Base-by-base conservation (phyloP, 164 flowering plant species). In the Berberis vulgaris region DNA sequence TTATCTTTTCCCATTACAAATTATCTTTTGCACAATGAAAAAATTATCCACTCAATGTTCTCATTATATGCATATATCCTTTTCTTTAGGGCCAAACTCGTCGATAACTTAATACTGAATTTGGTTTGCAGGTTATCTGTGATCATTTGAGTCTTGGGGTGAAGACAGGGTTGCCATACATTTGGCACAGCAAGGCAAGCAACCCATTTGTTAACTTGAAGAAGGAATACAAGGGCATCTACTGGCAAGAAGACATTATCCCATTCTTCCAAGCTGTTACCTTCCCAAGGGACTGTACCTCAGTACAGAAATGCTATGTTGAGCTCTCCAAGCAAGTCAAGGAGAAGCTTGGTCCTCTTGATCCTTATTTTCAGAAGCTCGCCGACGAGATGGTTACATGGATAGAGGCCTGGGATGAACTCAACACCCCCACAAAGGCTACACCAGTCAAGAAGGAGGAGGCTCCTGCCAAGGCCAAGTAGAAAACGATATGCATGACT, bases 111-210 rank as follows among this genome's bases (percentile, higher is more conserved):
- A 26, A 26, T 26, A 26, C 26, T 26, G 26, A 26, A 26, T 26
- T 26, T 26, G 26, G 56, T 46, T 65, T 45, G 41, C 67, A 82
- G 86, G 86, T 82, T 54, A 71, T 80, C 49, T 79, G 84, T 60
- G 86, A 82, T 60, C 86, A 82, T 65, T 61, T 82, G 73, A 68
- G 79, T 11, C 71, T 76, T 9, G 86, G 84, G 4, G 82, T 75
- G 45, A 81, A 79, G 62, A 77, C 84, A 5, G 82, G 84, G 52
- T 45, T 79, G 65, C 82, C 82, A 43, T 81, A 81, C 72, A 61
- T 81, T 43, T 79, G 79, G 79, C 84, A 81, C 64, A 81, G 81
- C 77, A 83, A 83, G 58, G 86, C 86, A 8, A 83, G 86, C 73
- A 83, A 83, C 73, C 86, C 86, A 43, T 83, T 83, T 72, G 83